These are phyloP conservation scores for Quercus lobata DNA, from an alignment of 331 rosid species.

Conservation along the genomic window DNA sequence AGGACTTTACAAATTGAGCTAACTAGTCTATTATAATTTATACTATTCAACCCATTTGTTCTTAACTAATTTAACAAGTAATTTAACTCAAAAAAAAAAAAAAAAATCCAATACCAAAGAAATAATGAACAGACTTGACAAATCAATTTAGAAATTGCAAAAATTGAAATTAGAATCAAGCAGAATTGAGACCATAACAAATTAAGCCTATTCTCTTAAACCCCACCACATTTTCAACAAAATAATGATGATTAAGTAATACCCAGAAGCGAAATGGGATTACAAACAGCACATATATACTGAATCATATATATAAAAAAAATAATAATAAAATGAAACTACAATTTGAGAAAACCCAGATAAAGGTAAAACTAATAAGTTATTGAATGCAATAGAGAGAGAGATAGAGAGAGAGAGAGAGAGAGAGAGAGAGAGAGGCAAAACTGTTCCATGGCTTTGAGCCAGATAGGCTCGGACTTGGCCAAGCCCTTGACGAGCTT, in stretches of 20 bases:
- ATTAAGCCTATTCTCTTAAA: not conserved
- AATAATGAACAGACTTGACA: not conserved
- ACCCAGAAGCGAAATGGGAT: too few species aligned
- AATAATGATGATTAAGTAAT: not conserved
- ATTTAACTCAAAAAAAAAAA: too few species aligned
- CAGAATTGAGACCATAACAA: not conserved
- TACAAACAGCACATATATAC: too few species aligned
- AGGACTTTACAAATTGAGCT: rapidly evolving
- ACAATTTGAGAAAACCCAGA: not conserved
- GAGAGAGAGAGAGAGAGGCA: constrained; percentile 16
- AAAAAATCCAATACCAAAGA: not conserved
- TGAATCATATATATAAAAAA: not conserved
- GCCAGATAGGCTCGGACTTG: constrained; percentile 79
- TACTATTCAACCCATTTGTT: not conserved
- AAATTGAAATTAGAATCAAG: not conserved
- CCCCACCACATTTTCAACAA: not conserved
- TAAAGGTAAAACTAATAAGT: not conserved
- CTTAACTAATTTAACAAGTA: not conserved
- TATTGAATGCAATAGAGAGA: not conserved
- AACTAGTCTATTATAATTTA: not conserved
- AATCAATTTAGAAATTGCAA: not conserved
- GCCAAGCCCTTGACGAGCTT: constrained; percentile 93
- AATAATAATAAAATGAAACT: not conserved
- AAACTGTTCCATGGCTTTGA: constrained; percentile 94
- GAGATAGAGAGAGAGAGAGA: not conserved